phyloP scores from a whole-genome alignment of 352 stramenopile species.

The Blastocystis sp. region DNA sequence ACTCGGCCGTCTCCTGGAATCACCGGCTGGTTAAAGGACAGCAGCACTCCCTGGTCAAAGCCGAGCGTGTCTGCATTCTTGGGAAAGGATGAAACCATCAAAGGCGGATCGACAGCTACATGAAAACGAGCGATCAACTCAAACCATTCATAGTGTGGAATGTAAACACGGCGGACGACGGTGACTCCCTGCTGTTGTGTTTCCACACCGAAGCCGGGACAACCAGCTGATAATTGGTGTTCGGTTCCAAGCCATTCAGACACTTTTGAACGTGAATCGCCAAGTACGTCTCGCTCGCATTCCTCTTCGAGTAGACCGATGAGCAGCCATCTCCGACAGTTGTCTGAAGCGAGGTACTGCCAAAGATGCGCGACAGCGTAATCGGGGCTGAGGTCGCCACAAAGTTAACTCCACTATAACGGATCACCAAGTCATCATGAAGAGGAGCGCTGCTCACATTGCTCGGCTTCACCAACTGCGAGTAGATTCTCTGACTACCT shows the following conservation, averaged over 20 bases:
- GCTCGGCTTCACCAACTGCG: neutral
- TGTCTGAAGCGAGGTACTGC: neutral
- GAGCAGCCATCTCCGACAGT: neutral
- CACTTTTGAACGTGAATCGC: neutral
- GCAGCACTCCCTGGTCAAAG: neutral
- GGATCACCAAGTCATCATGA: neutral
- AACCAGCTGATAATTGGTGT: slow-evolving; percentile 29
- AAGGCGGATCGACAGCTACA: neutral
- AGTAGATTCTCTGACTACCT: neutral
- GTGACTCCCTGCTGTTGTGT: neutral
- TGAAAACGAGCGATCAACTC: neutral
- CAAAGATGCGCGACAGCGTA: neutral
- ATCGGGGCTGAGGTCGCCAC: neutral
- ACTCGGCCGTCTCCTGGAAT: neutral
- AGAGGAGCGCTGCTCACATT: neutral
- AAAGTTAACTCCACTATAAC: neutral
- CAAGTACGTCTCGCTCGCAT: neutral
- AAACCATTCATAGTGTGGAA: slow-evolving; percentile 10
- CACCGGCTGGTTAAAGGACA: slow-evolving; percentile 19
- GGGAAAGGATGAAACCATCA: neutral
- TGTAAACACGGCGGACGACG: neutral
- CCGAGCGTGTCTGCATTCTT: neutral
- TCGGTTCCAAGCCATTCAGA: neutral
- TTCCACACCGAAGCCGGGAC: neutral
- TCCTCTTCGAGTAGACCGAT: neutral